Conservation (phyloP, 2,329 filamentous ascomycete species). For the Pestalotiopsis sp. region DNA sequence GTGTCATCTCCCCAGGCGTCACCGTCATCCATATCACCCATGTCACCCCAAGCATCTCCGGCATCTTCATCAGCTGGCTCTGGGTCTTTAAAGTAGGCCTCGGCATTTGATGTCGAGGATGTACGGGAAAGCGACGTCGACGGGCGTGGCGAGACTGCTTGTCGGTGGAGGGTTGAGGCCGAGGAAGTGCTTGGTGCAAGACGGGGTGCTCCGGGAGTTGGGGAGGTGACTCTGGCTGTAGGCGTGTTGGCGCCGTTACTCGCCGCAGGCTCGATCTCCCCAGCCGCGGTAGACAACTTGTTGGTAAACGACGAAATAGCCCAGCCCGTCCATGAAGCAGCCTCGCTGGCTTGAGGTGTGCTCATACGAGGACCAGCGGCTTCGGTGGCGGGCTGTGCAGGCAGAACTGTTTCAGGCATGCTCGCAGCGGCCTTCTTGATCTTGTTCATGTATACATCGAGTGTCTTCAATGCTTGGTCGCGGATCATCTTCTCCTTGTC, state of each 20-base stretch:
- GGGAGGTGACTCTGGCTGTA: slow-evolving; percentile 34
- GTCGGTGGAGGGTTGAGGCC: slow-evolving; percentile 59
- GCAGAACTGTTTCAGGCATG: slow-evolving; percentile 79
- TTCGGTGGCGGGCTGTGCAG: slow-evolving; percentile 58
- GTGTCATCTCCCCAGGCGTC: slow-evolving; percentile 41
- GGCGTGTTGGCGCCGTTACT: slow-evolving; percentile 39
- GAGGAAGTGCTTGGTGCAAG: slow-evolving; percentile 44
- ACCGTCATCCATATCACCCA: slow-evolving; percentile 54
- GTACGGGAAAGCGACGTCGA: slow-evolving; percentile 44
- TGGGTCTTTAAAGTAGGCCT: slow-evolving; percentile 37
- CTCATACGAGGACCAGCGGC: slow-evolving; percentile 69
- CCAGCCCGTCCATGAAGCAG: slow-evolving; percentile 86
- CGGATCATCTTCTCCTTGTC: slow-evolving; percentile 96
- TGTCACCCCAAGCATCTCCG: slow-evolving; percentile 75
- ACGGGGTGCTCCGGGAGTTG: slow-evolving; percentile 38
- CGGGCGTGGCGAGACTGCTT: slow-evolving; percentile 54
- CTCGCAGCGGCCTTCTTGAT: slow-evolving; percentile 73
- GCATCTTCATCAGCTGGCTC: slow-evolving; percentile 56
- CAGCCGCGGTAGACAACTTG: slow-evolving; percentile 79
- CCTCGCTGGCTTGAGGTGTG: slow-evolving; percentile 65
- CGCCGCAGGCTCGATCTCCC: slow-evolving; percentile 72
- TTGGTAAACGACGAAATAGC: slow-evolving; percentile 98
- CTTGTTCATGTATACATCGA: slow-evolving; percentile 82
- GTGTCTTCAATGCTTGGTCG: slow-evolving; percentile 85
- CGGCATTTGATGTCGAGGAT: slow-evolving; percentile 45